Evolutionary conservation across 495 filamentous ascomycete genomes (phyloP).

Genomic region (Neurospora sp.): DNA sequence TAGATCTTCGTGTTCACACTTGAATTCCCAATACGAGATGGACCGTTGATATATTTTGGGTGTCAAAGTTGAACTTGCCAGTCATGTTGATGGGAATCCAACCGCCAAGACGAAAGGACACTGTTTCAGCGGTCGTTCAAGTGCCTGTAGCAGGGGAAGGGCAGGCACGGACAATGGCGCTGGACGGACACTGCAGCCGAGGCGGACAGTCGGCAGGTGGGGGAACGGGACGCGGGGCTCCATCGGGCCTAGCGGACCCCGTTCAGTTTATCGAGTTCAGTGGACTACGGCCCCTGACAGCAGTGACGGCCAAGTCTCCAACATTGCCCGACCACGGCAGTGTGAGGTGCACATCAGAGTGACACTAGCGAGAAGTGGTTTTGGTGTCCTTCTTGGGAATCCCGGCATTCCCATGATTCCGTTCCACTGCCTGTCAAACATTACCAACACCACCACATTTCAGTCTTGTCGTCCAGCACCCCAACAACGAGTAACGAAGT

Average conservation of each 20-base stretch:
- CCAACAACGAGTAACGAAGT: not conserved
- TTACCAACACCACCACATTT: not conserved
- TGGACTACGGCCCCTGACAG: not conserved
- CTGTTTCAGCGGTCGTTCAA: not conserved
- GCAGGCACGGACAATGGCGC: not conserved
- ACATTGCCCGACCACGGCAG: too few relatives aligned
- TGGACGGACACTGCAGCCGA: not conserved
- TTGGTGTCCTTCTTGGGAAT: not conserved
- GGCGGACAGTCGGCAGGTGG: not conserved
- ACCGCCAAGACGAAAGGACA: not conserved
- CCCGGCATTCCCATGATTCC: not conserved
- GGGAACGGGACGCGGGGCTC: not conserved
- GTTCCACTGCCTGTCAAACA: not conserved
- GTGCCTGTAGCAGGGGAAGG: not conserved
- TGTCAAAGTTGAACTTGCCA: not conserved
- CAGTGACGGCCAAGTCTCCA: not conserved
- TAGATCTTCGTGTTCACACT: not conserved
- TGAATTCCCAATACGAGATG: not conserved
- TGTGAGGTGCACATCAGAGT: too few relatives aligned
- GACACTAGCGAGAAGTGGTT: not conserved
- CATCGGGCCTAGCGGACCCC: not conserved
- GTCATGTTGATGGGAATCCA: not conserved
- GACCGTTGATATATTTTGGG: not conserved
- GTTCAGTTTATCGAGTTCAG: not conserved
- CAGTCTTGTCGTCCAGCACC: not conserved